Percentiles rank a stretch among this genome's conserved stretches.
These are phyloP conservation scores for Psilocybe cyanescens DNA, from an alignment of 768 basidiomycete genomes.

Conservation along the genomic window DNA sequence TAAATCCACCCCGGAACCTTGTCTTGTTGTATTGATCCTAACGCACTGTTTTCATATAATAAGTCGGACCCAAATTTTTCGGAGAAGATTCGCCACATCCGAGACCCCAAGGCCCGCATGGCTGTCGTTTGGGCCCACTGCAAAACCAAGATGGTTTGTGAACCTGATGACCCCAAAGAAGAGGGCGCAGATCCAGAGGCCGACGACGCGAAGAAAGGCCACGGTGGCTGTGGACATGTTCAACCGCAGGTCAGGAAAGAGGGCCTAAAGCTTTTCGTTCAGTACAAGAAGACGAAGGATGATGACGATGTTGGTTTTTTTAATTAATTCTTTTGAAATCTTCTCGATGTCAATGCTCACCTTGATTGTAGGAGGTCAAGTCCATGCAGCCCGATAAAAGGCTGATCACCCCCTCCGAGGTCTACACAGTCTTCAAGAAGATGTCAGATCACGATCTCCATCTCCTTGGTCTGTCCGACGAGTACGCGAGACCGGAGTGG, in stretches of 20 bases:
- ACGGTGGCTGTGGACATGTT: conserved; percentile 94
- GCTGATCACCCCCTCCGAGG: conserved; percentile 81
- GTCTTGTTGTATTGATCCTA: conserved; percentile 17
- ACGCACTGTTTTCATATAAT: conserved; percentile 30
- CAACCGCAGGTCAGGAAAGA: conserved; percentile 94
- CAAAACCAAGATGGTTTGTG: conserved; percentile 89
- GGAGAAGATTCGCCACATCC: conserved; percentile 85
- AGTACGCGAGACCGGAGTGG: conserved; percentile 98
- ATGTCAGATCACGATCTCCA: conserved; percentile 89
- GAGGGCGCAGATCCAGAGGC: conserved; percentile 72
- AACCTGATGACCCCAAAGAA: conserved; percentile 86
- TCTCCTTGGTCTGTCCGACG: conserved; percentile 89
- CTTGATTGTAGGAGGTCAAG: conserved; percentile 67
- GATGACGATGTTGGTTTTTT: conserved; percentile 82
- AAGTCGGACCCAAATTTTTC: conserved; percentile 87
- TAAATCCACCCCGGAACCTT: conserved; percentile 22
- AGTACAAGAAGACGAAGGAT: conserved; percentile 94
- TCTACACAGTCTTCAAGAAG: conserved; percentile 96
- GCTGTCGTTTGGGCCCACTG: conserved; percentile 83
- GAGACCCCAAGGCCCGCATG: conserved; percentile 88
- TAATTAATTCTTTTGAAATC: not conserved
- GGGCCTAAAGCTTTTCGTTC: conserved; percentile 91
- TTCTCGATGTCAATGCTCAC: conserved; percentile 16
- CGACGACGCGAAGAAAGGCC: conserved; percentile 84
- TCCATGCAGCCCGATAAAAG: conserved; percentile 83